These are phyloP conservation scores for Geoglossum glabrum DNA, from an alignment of 495 filamentous ascomycete genomes.

Conservation along the genomic window DNA sequence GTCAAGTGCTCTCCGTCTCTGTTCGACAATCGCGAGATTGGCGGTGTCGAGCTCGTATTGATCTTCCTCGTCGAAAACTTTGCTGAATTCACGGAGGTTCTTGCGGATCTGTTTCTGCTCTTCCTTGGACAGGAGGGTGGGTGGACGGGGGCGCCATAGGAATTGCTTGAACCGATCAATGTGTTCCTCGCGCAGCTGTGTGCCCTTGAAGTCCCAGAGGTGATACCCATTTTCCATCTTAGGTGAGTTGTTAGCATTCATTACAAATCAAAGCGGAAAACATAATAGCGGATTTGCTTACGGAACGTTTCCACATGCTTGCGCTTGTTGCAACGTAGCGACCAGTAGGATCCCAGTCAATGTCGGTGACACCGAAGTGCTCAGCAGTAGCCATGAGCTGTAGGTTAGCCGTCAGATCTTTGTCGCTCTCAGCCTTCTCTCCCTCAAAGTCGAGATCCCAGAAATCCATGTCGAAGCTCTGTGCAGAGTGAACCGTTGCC, in stretches of 20 bases:
- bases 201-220: conserved; percentile 87
- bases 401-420: conserved; percentile 85
- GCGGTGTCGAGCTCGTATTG: conserved; percentile 76
- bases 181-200: conserved; percentile 72
- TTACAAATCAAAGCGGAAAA: not conserved
- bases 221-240: conserved; percentile 99
- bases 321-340: conserved; percentile 84
- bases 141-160: conserved; percentile 77
- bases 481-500: conserved; percentile 74
- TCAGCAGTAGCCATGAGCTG: conserved; percentile 81
- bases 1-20: conserved; percentile 57
- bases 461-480: conserved; percentile 90
- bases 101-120: conserved; percentile 96
- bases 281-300: conserved; percentile 24
- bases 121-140: conserved; percentile 73
- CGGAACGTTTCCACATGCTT: conserved; percentile 82
- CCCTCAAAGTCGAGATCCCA: conserved; percentile 96
- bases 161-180: conserved; percentile 97
- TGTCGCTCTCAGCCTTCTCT: conserved; percentile 77
- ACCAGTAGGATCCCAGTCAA: conserved; percentile 94
- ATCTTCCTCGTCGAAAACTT: conserved; percentile 88
- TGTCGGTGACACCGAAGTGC: conserved; percentile 92
- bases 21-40: conserved; percentile 82
- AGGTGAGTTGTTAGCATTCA: not conserved
- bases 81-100: conserved; percentile 91